Evolutionary conservation across 2,329 filamentous ascomycete species (phyloP), one percentile per base, ranked within the genome.

Genomic region (Meredithiella fracta): DNA sequence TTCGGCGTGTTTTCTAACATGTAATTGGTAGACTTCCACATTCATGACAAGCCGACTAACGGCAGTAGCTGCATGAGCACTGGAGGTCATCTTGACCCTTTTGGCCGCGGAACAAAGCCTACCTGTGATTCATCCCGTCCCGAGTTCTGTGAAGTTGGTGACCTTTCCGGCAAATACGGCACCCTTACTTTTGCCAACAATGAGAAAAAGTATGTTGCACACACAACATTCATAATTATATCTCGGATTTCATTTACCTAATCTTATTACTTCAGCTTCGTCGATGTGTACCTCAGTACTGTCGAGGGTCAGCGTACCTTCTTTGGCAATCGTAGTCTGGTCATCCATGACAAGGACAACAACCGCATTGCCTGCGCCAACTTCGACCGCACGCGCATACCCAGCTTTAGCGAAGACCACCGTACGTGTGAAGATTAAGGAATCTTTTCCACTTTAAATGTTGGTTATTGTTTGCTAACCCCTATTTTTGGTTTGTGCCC

Each of bases 81-180:
- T 1, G 67, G 73, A 31, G 71, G 64, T 3, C 79, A 82, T 61
- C 69, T 81, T 5, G 76, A 81, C 62, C 78, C 79, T 2, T 79
- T 71, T 63, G 62, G 68, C 31, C 74, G 76, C 31, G 72, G 72
- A 47, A 70, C 78, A 60, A 62, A 62, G 0, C 68, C 73, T 22
- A 61, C 71, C 2, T 83, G 79, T 63, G 68, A 79, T 60, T 47
- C 63, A 9, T 62, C 64, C 14, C 60, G 65, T 25, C 78, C 77
- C 1, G 63, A 72, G 59, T 76, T 72, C 17, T 83, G 79, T 64
- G 72, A 82, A 65, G 72, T 78, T 3, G 79, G 79, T 51, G 79
- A 83, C 63, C 66, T 82, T 26, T 70, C 73, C 31, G 79, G 79
- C 56, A 82, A 82, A 64, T 70, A 79, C 59, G 76, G 76, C 26